Conservation (phyloP, 2,329 filamentous ascomycete genomes). For the Clonostachys chloroleuca region DNA sequence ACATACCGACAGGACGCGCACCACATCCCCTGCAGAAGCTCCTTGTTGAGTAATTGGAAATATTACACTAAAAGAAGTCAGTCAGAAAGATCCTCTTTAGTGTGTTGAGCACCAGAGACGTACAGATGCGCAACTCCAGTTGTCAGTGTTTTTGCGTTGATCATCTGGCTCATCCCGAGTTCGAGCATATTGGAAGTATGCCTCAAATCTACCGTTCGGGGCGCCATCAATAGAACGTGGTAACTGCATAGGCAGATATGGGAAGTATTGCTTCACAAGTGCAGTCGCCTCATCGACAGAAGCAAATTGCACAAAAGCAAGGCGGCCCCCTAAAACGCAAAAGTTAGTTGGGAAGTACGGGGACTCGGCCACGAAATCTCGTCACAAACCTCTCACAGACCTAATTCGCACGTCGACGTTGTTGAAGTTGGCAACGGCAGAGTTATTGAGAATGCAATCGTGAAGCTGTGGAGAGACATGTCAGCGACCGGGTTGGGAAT, state of each 20-base stretch:
- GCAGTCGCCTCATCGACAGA: conserved; percentile 29
- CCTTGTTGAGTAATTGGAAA: conserved; percentile 30
- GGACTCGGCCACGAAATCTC: background rate
- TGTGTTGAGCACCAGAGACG: conserved; percentile 1
- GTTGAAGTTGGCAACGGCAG: conserved; percentile 26
- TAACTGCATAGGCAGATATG: conserved; percentile 28
- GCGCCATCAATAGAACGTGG: conserved; percentile 27
- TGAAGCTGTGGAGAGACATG: conserved; percentile 21
- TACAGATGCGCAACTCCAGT: conserved; percentile 29
- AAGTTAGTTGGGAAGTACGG: conserved; percentile 6
- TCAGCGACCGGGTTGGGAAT: conserved; percentile 11
- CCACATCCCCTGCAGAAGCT: conserved; percentile 31
- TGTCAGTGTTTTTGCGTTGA: conserved; percentile 11
- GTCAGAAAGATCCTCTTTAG: background rate
- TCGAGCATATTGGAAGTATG: conserved; percentile 35
- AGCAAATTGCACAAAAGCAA: conserved; percentile 37
- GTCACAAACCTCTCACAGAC: conserved; percentile 21
- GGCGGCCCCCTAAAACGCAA: conserved; percentile 23
- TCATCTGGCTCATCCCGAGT: conserved; percentile 26
- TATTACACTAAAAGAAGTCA: conserved; percentile 26
- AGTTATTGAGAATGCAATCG: conserved; percentile 23
- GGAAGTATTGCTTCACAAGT: conserved; percentile 37
- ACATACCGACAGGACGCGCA: conserved; percentile 19
- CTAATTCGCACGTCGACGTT: conserved; percentile 32
- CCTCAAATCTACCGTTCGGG: conserved; percentile 28